These are phyloP conservation scores for Tieghemiomyces parasiticus DNA, from an alignment of 192 early-diverging fungal species.

Conservation along the genomic window DNA sequence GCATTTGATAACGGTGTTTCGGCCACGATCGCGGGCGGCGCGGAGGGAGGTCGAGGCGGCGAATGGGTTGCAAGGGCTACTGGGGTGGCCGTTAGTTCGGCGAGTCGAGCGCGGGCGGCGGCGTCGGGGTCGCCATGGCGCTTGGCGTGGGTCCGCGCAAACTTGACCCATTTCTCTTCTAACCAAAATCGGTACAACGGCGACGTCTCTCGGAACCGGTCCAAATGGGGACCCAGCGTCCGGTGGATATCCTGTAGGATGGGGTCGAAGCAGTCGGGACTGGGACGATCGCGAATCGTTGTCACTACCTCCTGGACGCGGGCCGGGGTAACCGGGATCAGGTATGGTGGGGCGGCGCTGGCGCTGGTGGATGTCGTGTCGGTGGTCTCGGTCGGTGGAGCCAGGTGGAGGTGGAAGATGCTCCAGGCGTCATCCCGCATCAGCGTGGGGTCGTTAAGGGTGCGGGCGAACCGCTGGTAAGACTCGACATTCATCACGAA, in stretches of 20 bases:
- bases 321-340: not conserved
- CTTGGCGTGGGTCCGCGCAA: not conserved
- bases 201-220: not conserved
- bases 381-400: not conserved
- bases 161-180: constrained; percentile 6
- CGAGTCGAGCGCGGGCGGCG: not conserved
- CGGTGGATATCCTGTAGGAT: not conserved
- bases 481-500: constrained; percentile 11
- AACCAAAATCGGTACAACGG: constrained; percentile 8
- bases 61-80: too few relatives aligned
- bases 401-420: constrained; percentile 10
- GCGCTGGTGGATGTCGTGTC: not conserved
- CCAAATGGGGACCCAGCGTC: not conserved
- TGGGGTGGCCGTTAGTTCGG: too few relatives aligned
- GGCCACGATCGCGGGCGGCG: too few relatives aligned
- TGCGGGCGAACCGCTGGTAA: constrained; percentile 8
- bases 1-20: too few relatives aligned
- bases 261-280: constrained; percentile 4
- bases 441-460: constrained; percentile 10
- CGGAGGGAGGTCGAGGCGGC: too few relatives aligned
- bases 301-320: not conserved
- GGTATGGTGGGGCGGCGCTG: not conserved
- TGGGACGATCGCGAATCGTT: not conserved
- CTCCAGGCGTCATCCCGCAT: constrained; percentile 13
- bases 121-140: not conserved